Conservation (phyloP, 2,329 filamentous ascomycete species). For the Alternaria hordeiaustralica region DNA sequence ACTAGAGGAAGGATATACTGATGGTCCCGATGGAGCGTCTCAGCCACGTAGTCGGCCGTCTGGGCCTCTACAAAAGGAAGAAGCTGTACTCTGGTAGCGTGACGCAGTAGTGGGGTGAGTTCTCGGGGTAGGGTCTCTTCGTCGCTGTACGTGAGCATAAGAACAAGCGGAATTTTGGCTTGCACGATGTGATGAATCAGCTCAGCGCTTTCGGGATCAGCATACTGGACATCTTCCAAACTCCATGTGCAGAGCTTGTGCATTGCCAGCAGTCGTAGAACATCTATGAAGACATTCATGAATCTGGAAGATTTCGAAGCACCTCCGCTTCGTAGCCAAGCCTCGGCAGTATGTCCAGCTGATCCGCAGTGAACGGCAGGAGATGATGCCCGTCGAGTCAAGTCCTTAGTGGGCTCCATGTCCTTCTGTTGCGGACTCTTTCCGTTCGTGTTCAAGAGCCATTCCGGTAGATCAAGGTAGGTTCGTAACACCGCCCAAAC, state of each 20-base stretch:
- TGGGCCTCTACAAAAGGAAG: slow-evolving; percentile 78
- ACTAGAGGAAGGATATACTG: slow-evolving; percentile 79
- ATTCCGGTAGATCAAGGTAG: slow-evolving; percentile 71
- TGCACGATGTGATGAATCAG: slow-evolving; percentile 81
- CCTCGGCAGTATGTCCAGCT: slow-evolving; percentile 48
- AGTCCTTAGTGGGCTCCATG: slow-evolving; percentile 18
- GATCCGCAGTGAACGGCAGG: slow-evolving; percentile 47
- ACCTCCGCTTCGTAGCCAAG: slow-evolving; percentile 55
- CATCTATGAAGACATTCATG: slow-evolving; percentile 87
- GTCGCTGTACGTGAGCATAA: slow-evolving; percentile 64
- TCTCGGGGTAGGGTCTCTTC: slow-evolving; percentile 49
- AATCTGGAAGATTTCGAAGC: slow-evolving; percentile 68
- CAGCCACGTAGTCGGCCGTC: slow-evolving; percentile 80
- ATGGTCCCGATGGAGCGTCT: slow-evolving; percentile 75
- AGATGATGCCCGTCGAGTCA: slow-evolving; percentile 38
- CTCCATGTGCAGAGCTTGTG: slow-evolving; percentile 89
- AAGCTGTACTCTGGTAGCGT: slow-evolving; percentile 71
- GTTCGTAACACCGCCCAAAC: slow-evolving; percentile 64
- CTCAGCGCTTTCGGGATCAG: slow-evolving; percentile 85
- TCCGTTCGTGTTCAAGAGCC: slow-evolving; percentile 54
- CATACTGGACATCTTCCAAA: slow-evolving; percentile 88
- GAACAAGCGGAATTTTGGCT: slow-evolving; percentile 78
- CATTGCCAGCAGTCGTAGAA: slow-evolving; percentile 78
- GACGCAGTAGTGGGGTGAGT: slow-evolving; percentile 46
- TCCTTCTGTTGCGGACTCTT: slow-evolving; percentile 37